phyloP scores from a whole-genome alignment of 805 yeast species.

The Candida suzukii region DNA sequence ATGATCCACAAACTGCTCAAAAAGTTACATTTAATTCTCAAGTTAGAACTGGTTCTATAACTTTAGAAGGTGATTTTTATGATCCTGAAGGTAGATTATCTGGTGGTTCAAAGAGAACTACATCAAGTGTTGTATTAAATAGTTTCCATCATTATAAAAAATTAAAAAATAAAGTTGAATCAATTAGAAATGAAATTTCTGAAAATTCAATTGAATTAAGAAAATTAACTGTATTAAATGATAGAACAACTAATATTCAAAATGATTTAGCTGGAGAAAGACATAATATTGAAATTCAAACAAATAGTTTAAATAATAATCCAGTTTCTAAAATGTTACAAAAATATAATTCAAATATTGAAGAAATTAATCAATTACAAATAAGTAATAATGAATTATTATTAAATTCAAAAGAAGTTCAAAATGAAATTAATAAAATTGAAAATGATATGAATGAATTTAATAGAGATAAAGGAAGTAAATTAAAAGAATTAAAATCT shows the following conservation, averaged over 20 bases:
- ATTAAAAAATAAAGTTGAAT: constrained; percentile 35
- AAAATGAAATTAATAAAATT: constrained; percentile 41
- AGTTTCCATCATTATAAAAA: constrained; percentile 53
- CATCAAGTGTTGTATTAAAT: constrained; percentile 45
- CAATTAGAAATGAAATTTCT: constrained; percentile 32
- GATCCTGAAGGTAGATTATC: constrained; percentile 95
- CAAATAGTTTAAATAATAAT: constrained; percentile 48
- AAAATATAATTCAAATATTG: constrained; percentile 36
- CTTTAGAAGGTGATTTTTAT: constrained; percentile 87
- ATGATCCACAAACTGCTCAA: constrained; percentile 84
- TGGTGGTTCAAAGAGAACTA: constrained; percentile 78
- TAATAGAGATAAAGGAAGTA: constrained; percentile 69
- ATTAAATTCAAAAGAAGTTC: constrained; percentile 22
- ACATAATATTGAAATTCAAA: constrained; percentile 53
- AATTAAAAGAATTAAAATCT: constrained; percentile 54
- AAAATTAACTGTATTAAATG: constrained; percentile 35
- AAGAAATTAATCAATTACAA: constrained; percentile 38
- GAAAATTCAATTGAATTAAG: constrained; percentile 32
- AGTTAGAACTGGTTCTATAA: constrained; percentile 75
- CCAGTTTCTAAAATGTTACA: constrained; percentile 49
- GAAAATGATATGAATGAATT: constrained; percentile 81
- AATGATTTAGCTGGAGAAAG: constrained; percentile 48
- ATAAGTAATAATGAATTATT: constrained; percentile 30
- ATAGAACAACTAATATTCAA: constrained; percentile 48
- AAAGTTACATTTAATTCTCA: constrained; percentile 80